Base-by-base conservation (phyloP, 1,284 basidiomycete species). In the Bjerkandera adusta region DNA sequence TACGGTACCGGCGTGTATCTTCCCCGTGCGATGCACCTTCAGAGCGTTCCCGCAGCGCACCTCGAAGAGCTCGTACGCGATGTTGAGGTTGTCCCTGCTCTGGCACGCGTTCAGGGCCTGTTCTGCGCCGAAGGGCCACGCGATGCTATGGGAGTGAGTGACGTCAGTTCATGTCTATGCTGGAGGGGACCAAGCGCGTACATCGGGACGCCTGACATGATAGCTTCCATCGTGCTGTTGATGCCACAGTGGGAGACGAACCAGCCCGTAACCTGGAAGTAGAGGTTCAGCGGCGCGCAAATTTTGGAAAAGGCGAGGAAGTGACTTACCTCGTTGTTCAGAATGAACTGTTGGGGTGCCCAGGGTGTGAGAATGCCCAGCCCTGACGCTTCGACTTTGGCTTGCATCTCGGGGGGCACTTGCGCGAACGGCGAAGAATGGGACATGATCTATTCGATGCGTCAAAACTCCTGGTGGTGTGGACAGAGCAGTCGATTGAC, bases 41-140 rank as follows among this genome's bases (percentile, higher is more conserved):
- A 56, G 41, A 1, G 57, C 59, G n/a, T 16, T 3, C 12, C 55
- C 56, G 3, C 47, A 54, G 15, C 60, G 53, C 4, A 61, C 59
- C 43, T 60, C 55, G 26, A 60, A 21, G 10, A 63, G 49, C 51
- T 63, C 57, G 50, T 58, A 63, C 1, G 50, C 59, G 24, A 60
- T 49, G 21, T 56, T 36, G 32, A 57, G 49, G 32, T 36, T 50
- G n/a, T 49, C 38, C 3, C 48, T 47, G 11, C 56, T 39, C 20
- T 48, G 39, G 4, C 50, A 33, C 13, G 54, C 45, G 38, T 54
- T 56, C 2, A 20, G 15, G 4, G 56, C 50, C 42, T 59, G 57
- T 36, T 59, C 57, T 7, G 43, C 54, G 26, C 29, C 25, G 40
- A 54, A 49, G 5, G 56, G 56, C 52, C 52, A 54, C 18, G 36